Evolutionary conservation across 2,329 filamentous ascomycete genomes (phyloP), one percentile per base, ranked within the genome.

Genomic region (Ustilaginoidea virens): DNA sequence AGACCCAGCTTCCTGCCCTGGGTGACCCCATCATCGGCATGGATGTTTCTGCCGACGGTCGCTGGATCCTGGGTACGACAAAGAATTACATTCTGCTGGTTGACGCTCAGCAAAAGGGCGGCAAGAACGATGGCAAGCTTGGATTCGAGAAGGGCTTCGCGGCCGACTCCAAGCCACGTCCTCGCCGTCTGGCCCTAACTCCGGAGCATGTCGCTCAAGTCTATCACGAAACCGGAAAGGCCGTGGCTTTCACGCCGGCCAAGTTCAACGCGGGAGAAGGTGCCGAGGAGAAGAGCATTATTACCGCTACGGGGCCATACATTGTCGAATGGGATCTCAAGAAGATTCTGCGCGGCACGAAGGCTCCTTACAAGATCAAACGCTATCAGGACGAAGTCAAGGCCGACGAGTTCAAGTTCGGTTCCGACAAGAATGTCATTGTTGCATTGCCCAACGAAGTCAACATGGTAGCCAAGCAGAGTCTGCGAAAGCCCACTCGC

Each of bases 321-420:
- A 90, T 98, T 40, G 71, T 98, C 28, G 92, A 92, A 28, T 98
- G 90, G 90, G 87, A 75, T 48, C 54, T 98, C 52, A 90, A 85
- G 66, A 92, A 92, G 62, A 69, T 96, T 1, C 54, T 94, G 10
- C 66, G 66, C 14, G 82, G 81, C 29, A 69, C 69, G 39, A 90
- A 86, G 54, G 80, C 90, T 34, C 79, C 87, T 0, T 98, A 98
- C 59, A 80, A 76, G 42, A 96, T 98, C 65, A 94, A 96, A 65
- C 78, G 90, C 11, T 98, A 98, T 49, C 69, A 74, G 1, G 90
- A 98, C 45, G 80, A 92, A 38, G 85, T 98, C 48, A 94, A 92
- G 64, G 90, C 90, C 4, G 90, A 98, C 52, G 92, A 98, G 52
- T 98, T 98, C 73, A 85, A 90, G 45, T 98, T 85, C 46, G 87